Percentiles rank a stretch among this genome's conserved stretches.
Conservation (phyloP, 2,329 filamentous ascomycete species). For the Penicillium oxalicum region DNA sequence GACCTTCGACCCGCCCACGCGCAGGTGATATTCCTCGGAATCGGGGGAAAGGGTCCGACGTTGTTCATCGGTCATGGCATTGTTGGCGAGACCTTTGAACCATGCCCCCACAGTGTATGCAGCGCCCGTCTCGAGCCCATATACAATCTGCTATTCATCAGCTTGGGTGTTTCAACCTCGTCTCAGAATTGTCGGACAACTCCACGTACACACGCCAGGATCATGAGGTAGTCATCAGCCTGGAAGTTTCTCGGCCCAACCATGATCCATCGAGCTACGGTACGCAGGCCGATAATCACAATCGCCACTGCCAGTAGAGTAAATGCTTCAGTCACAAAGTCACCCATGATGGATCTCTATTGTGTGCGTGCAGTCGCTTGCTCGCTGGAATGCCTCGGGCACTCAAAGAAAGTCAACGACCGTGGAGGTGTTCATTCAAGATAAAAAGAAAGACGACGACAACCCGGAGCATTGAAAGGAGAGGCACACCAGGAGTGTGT, state of each 20-base stretch:
- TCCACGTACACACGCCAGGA: conserved; percentile 46
- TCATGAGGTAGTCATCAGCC: conserved; percentile 56
- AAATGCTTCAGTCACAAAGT: conserved; percentile 45
- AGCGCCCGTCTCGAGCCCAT: conserved; percentile 46
- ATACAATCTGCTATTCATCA: conserved; percentile 39
- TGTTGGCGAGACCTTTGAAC: conserved; percentile 51
- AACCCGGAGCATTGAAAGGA: background rate
- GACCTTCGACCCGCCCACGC: conserved; percentile 50
- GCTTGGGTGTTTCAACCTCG: no score
- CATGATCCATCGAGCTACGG: conserved; percentile 44
- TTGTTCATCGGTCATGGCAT: conserved; percentile 50
- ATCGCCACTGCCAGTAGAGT: conserved; percentile 49
- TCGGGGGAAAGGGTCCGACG: conserved; percentile 41
- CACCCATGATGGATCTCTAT: conserved; percentile 8
- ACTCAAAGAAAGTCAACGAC: background rate
- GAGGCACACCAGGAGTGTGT: background rate
- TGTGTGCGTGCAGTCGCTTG: background rate
- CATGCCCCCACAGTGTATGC: conserved; percentile 47
- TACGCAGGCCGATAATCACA: conserved; percentile 47
- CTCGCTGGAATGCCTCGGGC: background rate
- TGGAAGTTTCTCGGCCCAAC: conserved; percentile 49
- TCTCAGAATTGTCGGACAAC: no score
- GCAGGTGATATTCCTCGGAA: conserved; percentile 44
- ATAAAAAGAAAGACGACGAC: conserved; percentile 10
- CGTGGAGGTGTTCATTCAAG: conserved; percentile 10